Evolutionary conservation across 2,329 filamentous ascomycete genomes (phyloP).

Genomic region (Neofusicoccum ribis): DNA sequence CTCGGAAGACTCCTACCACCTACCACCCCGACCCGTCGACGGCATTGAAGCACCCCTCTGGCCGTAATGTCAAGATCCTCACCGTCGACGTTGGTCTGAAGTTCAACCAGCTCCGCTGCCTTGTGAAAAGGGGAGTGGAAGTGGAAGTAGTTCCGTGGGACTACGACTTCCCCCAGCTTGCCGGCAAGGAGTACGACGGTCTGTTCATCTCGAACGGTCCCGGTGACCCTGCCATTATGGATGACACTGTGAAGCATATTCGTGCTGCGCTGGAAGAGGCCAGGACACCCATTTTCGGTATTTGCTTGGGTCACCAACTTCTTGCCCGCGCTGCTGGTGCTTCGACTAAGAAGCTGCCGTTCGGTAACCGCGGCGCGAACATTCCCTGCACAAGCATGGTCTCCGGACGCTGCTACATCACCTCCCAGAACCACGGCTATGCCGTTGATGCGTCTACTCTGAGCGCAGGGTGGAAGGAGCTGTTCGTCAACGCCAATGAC

Average conservation of each 20-base stretch:
- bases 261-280: conserved; percentile 73
- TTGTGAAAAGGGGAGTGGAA: conserved; percentile 87
- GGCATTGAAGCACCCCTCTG: conserved; percentile 82
- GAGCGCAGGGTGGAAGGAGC: conserved; percentile 79
- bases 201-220: conserved; percentile 98
- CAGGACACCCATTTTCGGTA: conserved; percentile 87
- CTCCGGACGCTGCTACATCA: conserved; percentile 97
- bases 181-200: conserved; percentile 85
- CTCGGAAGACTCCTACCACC: conserved; percentile 80
- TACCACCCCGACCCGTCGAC: conserved; percentile 73
- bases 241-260: conserved; percentile 77
- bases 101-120: conserved; percentile 94
- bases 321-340: conserved; percentile 86
- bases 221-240: conserved; percentile 86
- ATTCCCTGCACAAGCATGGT: conserved; percentile 96
- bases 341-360: conserved; percentile 93
- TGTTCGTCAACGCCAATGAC: conserved; percentile 98
- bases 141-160: conserved; percentile 95
- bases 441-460: conserved; percentile 82
- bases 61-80: conserved; percentile 80
- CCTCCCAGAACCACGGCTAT: conserved; percentile 97
- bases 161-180: conserved; percentile 78
- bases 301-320: conserved; percentile 92
- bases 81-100: conserved; percentile 98
- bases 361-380: conserved; percentile 97